These are phyloP conservation scores for Diaporthe nobilis DNA, from an alignment of 2,329 filamentous ascomycete genomes.

Conservation along the genomic window DNA sequence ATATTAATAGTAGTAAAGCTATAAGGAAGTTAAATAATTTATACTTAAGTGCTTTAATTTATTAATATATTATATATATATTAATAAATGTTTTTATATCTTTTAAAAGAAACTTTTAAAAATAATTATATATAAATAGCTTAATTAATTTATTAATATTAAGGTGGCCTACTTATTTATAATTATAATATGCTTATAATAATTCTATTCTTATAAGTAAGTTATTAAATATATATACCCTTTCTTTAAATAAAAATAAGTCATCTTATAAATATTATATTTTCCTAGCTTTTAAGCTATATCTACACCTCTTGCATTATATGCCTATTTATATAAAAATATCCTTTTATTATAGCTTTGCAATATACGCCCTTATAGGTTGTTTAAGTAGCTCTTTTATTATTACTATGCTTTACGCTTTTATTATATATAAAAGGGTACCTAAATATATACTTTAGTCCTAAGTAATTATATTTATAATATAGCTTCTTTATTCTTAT, in stretches of 20 bases:
- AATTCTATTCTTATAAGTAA: neutral
- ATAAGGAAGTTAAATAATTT: neutral
- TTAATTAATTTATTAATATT: slow-evolving; percentile 1
- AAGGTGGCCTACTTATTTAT: neutral
- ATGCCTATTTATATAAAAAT: neutral
- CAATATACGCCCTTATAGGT: too few relatives aligned
- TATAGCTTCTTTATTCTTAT: neutral
- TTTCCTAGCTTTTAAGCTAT: neutral
- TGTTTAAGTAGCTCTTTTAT: too few relatives aligned
- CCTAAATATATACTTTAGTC: neutral
- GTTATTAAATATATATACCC: neutral
- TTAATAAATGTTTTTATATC: too few relatives aligned
- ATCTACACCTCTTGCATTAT: neutral
- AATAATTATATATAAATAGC: too few relatives aligned
- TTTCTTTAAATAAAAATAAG: neutral
- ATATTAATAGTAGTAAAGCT: neutral
- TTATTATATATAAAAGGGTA: neutral
- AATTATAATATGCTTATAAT: neutral
- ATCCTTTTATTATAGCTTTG: neutral
- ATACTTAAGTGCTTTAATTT: neutral
- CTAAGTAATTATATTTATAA: neutral
- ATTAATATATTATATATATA: too few relatives aligned
- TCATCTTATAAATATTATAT: neutral
- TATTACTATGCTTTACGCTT: neutral
- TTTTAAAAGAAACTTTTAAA: too few relatives aligned